Percentiles rank a stretch among this genome's conserved stretches.
phyloP scores from a whole-genome alignment of 2,329 filamentous ascomycete species.

The Diaporthe nobilis region DNA sequence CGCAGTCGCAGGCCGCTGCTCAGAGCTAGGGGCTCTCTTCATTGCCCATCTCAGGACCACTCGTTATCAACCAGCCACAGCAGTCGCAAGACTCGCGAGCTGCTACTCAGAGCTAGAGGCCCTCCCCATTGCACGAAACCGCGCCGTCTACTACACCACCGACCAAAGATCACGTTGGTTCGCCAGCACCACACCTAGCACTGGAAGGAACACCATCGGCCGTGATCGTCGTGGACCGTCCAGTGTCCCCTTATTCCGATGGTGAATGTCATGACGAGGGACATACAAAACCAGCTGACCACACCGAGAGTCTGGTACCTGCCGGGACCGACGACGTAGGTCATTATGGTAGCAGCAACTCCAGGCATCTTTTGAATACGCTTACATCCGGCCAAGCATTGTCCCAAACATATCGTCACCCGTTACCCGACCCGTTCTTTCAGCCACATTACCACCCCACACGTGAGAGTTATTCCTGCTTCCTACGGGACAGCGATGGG shows the following conservation, averaged over 20 bases:
- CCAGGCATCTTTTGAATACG: background rate
- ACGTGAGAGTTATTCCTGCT: background rate
- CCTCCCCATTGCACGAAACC: background rate
- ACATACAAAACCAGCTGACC: background rate
- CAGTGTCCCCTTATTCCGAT: background rate
- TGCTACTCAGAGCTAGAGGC: conserved; percentile 36
- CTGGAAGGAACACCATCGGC: background rate
- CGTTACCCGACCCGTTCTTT: background rate
- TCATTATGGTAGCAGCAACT: background rate
- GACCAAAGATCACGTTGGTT: too few relatives aligned
- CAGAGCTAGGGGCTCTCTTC: conserved; percentile 36
- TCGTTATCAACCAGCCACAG: conserved; percentile 26
- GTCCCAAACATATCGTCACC: background rate
- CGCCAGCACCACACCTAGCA: background rate
- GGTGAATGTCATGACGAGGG: background rate
- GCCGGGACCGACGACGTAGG: too few relatives aligned
- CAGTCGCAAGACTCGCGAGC: conserved; percentile 31
- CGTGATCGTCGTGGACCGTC: background rate
- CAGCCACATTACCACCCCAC: background rate
- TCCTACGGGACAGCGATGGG: background rate
- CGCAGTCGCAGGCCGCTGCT: conserved; percentile 37
- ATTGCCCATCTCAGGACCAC: background rate
- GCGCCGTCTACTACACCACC: conserved; percentile 11
- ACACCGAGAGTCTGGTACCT: background rate
- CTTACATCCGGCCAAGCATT: background rate